Conservation (phyloP, 306 rosid genomes). For the Begonia loranthoides region DNA sequence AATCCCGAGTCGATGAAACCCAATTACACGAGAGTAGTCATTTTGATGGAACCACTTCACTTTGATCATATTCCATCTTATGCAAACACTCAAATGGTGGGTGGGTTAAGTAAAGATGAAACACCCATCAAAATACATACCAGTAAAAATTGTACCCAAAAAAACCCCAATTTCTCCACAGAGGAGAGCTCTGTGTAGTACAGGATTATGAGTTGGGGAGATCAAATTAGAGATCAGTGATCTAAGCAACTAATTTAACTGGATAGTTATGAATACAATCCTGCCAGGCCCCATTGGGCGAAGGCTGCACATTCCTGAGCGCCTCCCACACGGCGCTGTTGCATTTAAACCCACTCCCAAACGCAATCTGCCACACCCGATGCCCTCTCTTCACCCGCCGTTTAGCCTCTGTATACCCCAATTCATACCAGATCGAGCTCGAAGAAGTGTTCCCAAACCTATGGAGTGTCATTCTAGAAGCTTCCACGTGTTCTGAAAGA, state of each 20-base stretch:
- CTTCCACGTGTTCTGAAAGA: slow-evolving; percentile 54
- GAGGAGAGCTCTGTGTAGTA: too few species aligned
- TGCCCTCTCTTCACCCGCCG: slow-evolving; percentile 58
- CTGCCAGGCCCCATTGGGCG: slow-evolving; percentile 62
- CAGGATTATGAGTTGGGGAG: too few species aligned
- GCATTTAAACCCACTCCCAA: slow-evolving; percentile 75
- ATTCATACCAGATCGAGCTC: slow-evolving; percentile 75
- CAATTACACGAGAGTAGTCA: too few species aligned
- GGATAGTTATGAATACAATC: slow-evolving; percentile 60
- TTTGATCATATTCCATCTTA: too few species aligned
- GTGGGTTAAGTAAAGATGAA: too few species aligned
- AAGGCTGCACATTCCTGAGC: slow-evolving; percentile 41
- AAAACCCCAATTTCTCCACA: too few species aligned
- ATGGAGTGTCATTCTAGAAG: slow-evolving; percentile 70
- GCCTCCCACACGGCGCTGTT: slow-evolving; percentile 81
- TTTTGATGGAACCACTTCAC: too few species aligned
- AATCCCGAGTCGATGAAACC: too few species aligned
- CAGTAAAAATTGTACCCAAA: too few species aligned
- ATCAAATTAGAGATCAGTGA: too few species aligned
- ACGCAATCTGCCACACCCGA: slow-evolving; percentile 79
- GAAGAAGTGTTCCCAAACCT: slow-evolving; percentile 78
- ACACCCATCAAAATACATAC: too few species aligned
- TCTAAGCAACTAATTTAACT: slow-evolving; percentile 33
- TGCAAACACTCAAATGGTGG: too few species aligned
- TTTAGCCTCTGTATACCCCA: slow-evolving; percentile 59